Evolutionary conservation across 1,284 basidiomycete species (phyloP).

Genomic region (Malassezia arunalokei): DNA sequence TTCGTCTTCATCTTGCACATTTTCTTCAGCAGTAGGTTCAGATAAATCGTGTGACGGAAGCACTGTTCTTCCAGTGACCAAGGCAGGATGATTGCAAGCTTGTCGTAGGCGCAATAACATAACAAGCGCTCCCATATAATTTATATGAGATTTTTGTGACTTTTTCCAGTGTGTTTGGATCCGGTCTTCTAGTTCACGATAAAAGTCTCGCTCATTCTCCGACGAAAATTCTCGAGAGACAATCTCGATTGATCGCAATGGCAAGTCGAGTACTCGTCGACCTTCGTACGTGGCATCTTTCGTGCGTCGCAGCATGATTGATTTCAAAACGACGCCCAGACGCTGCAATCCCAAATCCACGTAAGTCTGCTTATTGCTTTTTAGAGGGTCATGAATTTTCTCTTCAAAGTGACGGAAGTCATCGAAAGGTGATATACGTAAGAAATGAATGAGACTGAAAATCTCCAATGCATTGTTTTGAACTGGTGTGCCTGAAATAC

Average conservation of each 20-base stretch:
- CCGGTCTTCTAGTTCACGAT: conserved; percentile 62
- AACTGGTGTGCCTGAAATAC: conserved; percentile 48
- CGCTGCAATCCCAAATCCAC: conserved; percentile 41
- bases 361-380: conserved; percentile 21
- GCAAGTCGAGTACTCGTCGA: conserved; percentile 71
- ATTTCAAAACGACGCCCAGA: conserved; percentile 62
- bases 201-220: conserved; percentile 65
- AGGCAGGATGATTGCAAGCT: conserved; percentile 48
- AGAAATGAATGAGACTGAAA: conserved; percentile 76
- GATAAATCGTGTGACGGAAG: neutral
- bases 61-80: conserved; percentile 17
- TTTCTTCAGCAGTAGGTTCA: neutral
- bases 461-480: conserved; percentile 83
- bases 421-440: conserved; percentile 70
- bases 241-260: conserved; percentile 60
- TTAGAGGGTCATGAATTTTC: conserved; percentile 65
- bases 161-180: conserved; percentile 58
- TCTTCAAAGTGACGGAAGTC: conserved; percentile 66
- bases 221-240: conserved; percentile 51
- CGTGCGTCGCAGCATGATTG: conserved; percentile 77
- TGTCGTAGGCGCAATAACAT: conserved; percentile 75
- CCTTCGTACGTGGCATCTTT: conserved; percentile 64
- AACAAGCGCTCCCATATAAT: conserved; percentile 73
- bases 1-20: conserved; percentile 17
- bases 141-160: conserved; percentile 53